Percentiles rank a stretch among this genome's conserved stretches.
Evolutionary conservation across 768 basidiomycete genomes (phyloP).

Genomic region (Russula emetica): DNA sequence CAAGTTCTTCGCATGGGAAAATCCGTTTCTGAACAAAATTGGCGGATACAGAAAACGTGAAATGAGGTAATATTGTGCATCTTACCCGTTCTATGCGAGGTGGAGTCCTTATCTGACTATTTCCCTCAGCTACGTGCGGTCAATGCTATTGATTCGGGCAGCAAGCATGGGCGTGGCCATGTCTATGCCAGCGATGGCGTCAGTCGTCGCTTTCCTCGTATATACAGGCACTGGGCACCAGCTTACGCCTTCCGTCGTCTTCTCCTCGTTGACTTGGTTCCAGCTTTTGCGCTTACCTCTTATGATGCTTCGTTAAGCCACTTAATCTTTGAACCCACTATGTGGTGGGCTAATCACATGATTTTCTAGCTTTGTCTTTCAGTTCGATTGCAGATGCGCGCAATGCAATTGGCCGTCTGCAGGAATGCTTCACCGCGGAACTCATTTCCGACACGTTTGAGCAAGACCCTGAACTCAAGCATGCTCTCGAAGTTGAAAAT

Average conservation of each 20-base stretch:
- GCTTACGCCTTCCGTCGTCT: slow-evolving; percentile 67
- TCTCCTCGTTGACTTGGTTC: slow-evolving; percentile 83
- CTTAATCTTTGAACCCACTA: neutral
- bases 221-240: slow-evolving; percentile 70
- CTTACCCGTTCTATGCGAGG: neutral
- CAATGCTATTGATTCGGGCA: slow-evolving; percentile 59
- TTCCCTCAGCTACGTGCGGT: slow-evolving; percentile 52
- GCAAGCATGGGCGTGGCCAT: slow-evolving; percentile 65
- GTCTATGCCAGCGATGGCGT: slow-evolving; percentile 72
- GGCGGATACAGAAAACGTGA: slow-evolving; percentile 66
- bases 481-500: slow-evolving; percentile 61
- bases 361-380: slow-evolving; percentile 55
- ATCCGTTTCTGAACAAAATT: slow-evolving; percentile 72
- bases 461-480: slow-evolving; percentile 51
- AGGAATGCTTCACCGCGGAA: slow-evolving; percentile 83
- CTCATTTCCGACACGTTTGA: slow-evolving; percentile 54
- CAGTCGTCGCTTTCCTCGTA: slow-evolving; percentile 73
- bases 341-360: neutral
- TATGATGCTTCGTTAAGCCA: slow-evolving; percentile 55
- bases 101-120: neutral
- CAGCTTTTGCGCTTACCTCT: slow-evolving; percentile 77
- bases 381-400: slow-evolving; percentile 79
- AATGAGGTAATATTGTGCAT: slow-evolving; percentile 42
- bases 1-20: slow-evolving; percentile 90
- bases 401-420: slow-evolving; percentile 71